Percentiles rank a stretch among this genome's conserved stretches.
phyloP scores from a whole-genome alignment of 169 alveolate genomes.

The Eimeria nieschulzi region DNA sequence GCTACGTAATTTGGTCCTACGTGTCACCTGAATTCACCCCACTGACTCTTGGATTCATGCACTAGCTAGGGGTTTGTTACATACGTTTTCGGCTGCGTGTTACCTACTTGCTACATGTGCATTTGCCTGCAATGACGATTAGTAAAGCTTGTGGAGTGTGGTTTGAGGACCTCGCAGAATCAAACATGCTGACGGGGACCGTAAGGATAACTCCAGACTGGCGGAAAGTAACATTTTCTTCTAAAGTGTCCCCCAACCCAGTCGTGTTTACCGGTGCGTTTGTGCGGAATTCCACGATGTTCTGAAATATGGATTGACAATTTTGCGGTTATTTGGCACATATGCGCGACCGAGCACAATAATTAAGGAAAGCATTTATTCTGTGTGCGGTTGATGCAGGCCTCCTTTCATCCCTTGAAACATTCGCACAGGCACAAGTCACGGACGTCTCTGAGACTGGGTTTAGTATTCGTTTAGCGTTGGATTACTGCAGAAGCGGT shows the following conservation, averaged over 20 bases:
- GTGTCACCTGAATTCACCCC: too few relatives aligned
- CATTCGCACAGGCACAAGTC: slow-evolving; percentile 43
- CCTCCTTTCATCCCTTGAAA: slow-evolving; percentile 1
- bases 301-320: too few relatives aligned
- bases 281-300: too few relatives aligned
- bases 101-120: too few relatives aligned
- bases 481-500: slow-evolving; percentile 58
- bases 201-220: slow-evolving; percentile 16
- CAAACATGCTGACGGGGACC: slow-evolving; percentile 50
- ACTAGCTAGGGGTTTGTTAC: not conserved
- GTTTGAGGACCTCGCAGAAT: slow-evolving; percentile 11
- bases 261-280: slow-evolving; percentile 27
- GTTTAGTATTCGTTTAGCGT: slow-evolving; percentile 44
- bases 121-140: too few relatives aligned
- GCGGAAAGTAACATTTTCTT: slow-evolving; percentile 3
- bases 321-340: not conserved
- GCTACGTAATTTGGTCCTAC: too few relatives aligned
- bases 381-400: slow-evolving; percentile 2
- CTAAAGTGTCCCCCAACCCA: slow-evolving; percentile 47
- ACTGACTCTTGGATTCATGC: too few relatives aligned
- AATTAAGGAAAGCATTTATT: too few relatives aligned
- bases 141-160: too few relatives aligned
- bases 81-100: not conserved
- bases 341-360: too few relatives aligned
- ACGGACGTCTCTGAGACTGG: slow-evolving; percentile 45